Evolutionary conservation across 345 rosid species (phyloP).

Genomic region (Cardamine resedifolia): DNA sequence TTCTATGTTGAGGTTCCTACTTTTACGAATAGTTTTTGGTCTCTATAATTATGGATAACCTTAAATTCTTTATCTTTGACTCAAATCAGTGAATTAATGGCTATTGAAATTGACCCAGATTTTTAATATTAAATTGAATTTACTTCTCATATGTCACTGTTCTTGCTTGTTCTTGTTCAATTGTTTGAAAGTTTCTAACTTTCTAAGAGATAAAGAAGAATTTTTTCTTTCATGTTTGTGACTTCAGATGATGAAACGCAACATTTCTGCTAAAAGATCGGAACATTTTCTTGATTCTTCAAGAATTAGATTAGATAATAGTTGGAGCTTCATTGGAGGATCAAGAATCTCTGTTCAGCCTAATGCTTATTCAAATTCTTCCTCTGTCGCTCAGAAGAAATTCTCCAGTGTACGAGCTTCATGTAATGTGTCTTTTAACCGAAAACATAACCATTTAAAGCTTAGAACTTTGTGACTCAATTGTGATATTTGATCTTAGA

Average conservation of each 20-base stretch:
- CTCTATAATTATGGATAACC: constrained; percentile 12
- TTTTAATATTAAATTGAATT: not conserved
- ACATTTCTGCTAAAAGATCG: constrained; percentile 26
- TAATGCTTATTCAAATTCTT: constrained; percentile 19
- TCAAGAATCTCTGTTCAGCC: constrained; percentile 45
- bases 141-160: constrained; percentile 19
- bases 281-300: constrained; percentile 33
- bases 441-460: not conserved
- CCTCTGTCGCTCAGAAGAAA: constrained; percentile 33
- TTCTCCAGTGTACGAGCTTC: constrained; percentile 56
- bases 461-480: not conserved
- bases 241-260: constrained; percentile 25
- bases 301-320: constrained; percentile 29
- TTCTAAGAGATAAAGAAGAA: too few species aligned
- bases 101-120: not conserved
- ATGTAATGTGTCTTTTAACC: constrained; percentile 48
- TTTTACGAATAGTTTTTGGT: constrained; percentile 20
- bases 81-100: not conserved
- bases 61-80: constrained; percentile 16
- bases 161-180: not conserved
- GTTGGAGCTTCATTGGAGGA: constrained; percentile 66
- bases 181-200: not conserved
- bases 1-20: too few species aligned
- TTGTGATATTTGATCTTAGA: not conserved
- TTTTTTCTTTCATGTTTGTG: constrained; percentile 11